Conservation (phyloP, 1,139 yeast species). For the Hyphopichia burtonii region DNA sequence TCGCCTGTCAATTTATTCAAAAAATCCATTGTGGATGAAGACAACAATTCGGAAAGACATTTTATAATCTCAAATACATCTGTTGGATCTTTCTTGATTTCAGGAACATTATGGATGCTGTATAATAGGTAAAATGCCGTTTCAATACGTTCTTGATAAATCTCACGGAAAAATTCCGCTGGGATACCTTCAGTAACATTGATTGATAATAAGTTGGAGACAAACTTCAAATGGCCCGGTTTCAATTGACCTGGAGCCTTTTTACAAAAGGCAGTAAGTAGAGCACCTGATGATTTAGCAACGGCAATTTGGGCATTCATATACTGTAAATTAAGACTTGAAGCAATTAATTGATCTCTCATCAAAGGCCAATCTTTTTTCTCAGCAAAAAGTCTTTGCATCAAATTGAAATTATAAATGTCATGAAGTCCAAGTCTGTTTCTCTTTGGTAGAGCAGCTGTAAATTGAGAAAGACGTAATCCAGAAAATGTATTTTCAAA, state of each 20-base stretch:
- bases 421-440: constrained; percentile 53
- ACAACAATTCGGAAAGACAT: constrained; percentile 40
- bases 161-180: constrained; percentile 45
- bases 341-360: constrained; percentile 53
- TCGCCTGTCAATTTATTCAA: constrained; percentile 37
- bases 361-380: constrained; percentile 51
- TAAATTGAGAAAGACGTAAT: constrained; percentile 52
- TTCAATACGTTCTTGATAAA: constrained; percentile 65
- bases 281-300: constrained; percentile 76
- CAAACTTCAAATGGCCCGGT: constrained; percentile 40
- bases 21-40: constrained; percentile 48
- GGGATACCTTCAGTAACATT: constrained; percentile 56
- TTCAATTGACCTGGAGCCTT: constrained; percentile 33
- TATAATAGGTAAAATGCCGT: constrained; percentile 65
- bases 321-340: constrained; percentile 64
- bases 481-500: constrained; percentile 53
- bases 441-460: constrained; percentile 46
- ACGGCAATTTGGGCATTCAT: constrained; percentile 66
- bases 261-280: constrained; percentile 63
- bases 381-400: constrained; percentile 57
- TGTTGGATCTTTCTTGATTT: constrained; percentile 26
- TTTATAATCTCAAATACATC: constrained; percentile 39
- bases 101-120: constrained; percentile 33
- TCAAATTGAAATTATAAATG: constrained; percentile 59
- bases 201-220: constrained; percentile 49